Evolutionary conservation across 352 stramenopile genomes (phyloP).

Genomic region (Detonula confervacea): DNA sequence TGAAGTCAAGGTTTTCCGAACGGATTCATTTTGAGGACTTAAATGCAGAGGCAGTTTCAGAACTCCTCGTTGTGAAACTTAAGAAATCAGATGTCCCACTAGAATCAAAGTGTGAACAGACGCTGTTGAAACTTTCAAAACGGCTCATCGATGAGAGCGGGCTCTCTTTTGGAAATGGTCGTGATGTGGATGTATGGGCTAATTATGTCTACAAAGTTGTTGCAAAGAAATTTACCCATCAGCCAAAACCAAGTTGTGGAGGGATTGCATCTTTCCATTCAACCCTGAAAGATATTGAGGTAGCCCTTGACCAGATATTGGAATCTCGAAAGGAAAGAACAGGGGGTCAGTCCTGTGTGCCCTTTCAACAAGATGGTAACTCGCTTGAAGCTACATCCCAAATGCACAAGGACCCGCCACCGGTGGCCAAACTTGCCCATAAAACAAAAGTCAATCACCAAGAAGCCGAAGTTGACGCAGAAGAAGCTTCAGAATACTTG

Average conservation of each 20-base stretch:
- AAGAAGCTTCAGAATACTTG: neutral
- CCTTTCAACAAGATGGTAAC: neutral
- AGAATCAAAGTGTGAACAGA: conserved; percentile 27
- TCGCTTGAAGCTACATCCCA: conserved; percentile 8
- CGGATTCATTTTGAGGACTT: conserved; percentile 89
- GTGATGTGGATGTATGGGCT: conserved; percentile 41
- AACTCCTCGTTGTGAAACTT: conserved; percentile 19
- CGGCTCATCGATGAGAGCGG: conserved; percentile 21
- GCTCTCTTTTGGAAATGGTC: conserved; percentile 47
- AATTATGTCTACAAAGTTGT: conserved; percentile 39
- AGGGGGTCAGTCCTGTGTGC: conserved; percentile 19
- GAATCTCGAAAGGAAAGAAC: conserved; percentile 13
- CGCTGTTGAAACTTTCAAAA: conserved; percentile 16
- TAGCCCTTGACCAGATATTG: conserved; percentile 21
- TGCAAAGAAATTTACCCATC: conserved; percentile 19
- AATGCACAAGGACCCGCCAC: conserved; percentile 1
- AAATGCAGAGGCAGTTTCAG: conserved; percentile 61
- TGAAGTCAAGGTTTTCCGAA: conserved; percentile 90
- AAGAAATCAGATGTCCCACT: conserved; percentile 23
- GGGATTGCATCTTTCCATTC: conserved; percentile 12
- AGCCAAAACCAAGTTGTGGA: neutral
- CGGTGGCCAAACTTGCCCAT: neutral
- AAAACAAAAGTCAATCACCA: neutral
- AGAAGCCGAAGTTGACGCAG: neutral
- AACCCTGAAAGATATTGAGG: conserved; percentile 11